A percentile compares a stretch with the other conserved stretches of the same genome.
phyloP scores from a whole-genome alignment of 768 basidiomycete species.

The Gloeopeniophorella convolvens region DNA sequence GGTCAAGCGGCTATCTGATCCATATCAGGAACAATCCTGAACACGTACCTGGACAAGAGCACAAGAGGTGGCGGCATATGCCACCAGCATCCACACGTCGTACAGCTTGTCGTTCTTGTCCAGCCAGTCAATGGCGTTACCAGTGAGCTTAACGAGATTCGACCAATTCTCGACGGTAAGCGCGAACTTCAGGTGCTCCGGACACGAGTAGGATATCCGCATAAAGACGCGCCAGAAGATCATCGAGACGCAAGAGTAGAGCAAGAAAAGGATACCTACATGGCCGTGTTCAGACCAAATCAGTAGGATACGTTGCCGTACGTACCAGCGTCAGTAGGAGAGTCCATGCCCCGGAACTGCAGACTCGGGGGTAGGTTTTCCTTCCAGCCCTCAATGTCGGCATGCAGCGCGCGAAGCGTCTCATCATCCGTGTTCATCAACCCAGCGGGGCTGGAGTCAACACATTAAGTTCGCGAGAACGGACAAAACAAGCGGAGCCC shows the following conservation, averaged over 20 bases:
- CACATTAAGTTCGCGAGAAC: neutral
- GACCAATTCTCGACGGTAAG: conserved; percentile 79
- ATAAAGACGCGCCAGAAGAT: conserved; percentile 99
- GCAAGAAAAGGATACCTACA: conserved; percentile 78
- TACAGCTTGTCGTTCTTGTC: conserved; percentile 72
- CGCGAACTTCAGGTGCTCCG: conserved; percentile 82
- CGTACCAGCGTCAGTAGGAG: conserved; percentile 61
- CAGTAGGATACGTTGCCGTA: conserved; percentile 6
- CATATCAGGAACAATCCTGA: neutral
- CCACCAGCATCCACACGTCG: conserved; percentile 81
- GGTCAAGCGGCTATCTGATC: neutral
- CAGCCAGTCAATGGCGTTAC: conserved; percentile 86
- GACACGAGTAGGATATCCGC: conserved; percentile 91
- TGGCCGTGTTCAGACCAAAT: neutral
- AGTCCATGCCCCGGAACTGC: conserved; percentile 66
- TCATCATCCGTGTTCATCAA: conserved; percentile 81
- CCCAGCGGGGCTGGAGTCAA: conserved; percentile 65
- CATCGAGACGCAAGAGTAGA: conserved; percentile 88
- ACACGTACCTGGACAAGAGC: conserved; percentile 79
- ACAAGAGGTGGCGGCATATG: conserved; percentile 84
- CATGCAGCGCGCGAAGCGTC: conserved; percentile 55
- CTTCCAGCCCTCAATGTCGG: conserved; percentile 74
- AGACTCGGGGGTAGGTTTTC: conserved; percentile 69
- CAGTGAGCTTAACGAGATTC: conserved; percentile 61
- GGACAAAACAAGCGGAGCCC: neutral